Base-by-base conservation (phyloP, 106 monocot species). In the Dendrobium catenatum region DNA sequence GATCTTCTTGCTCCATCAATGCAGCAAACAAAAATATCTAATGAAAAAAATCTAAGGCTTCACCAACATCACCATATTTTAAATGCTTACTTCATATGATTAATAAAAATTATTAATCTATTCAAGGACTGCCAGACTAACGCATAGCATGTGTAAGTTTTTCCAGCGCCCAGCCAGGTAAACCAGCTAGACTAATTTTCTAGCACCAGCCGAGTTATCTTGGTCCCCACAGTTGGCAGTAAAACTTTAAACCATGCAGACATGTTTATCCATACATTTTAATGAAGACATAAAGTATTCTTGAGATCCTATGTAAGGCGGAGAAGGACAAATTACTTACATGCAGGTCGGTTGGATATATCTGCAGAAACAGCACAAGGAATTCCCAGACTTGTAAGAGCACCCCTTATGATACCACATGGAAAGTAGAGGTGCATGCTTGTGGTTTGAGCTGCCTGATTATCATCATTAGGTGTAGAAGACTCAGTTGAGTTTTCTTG, bases 331-430 rank as follows among this genome's bases (percentile, higher is more conserved):
- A 29, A 64, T 10, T 59, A 64, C 99, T 93, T 82, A 99, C 99
- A 99, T 48, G 90, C 93, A 31, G 99, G 99, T 67, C 91, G 95
- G 59, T 80, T 88, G 46, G 99, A 99, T 82, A 90, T 82, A 68
- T 99, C 99, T 17, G 99, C 95, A 75, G 99, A 90, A 70, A 99
- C 99, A 46, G 91, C 90, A 84, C 99, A 99, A 27, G 91, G 79
- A 78, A 99, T 99, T 40, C 99, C 95, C 78, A 99, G 78, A 79
- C 91, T 99, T 9, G 95, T 84, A 5, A 99, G 88, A 42, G 99
- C 99, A 22, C 99, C 99, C 79, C 95, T 88, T 78, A 99, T 95
- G 82, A 99, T 95, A 24, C 99, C 99, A 73, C 99, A 95, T 42
- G 95, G 99, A 80, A 95, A 95, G 68, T 93, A 95, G 16, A 99